Evolutionary conservation across 495 filamentous ascomycete species (phyloP), one percentile per base, ranked within the genome.

Genomic region (Hypoxylon subgilvum): DNA sequence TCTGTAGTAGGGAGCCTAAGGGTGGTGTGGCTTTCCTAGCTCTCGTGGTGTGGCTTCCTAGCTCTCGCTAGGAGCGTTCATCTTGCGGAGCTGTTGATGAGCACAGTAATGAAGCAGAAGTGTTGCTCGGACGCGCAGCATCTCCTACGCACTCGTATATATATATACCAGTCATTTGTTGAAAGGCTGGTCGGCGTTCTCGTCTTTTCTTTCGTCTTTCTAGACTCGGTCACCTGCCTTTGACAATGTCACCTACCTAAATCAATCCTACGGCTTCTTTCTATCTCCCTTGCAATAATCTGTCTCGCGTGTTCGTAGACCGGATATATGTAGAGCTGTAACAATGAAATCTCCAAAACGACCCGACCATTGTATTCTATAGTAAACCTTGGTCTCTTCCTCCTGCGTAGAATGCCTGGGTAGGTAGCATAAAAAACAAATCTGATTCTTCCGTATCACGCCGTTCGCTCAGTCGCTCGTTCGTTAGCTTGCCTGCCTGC

Each of bases 161-260:
- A 61, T 65, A 65, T 65, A 65, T 25, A n/a, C 44, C 28, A 14
- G 9, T 32, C 27, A 14, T 43, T 23, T 3, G 23, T 44, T 65
- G 51, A 57, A 61, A 61, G 62, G 52, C 62, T 19, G 40, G 56
- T 31, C 48, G 57, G 28, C 61, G 36, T 52, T 41, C 55, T 60
- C 56, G 31, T 56, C 35, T 61, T 65, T 61, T 61, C 62, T 61
- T 60, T 65, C 57, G 51, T 47, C 42, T 39, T 52, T 50, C 49
- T 40, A 21, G 51, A 47, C 50, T 45, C 52, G 51, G 50, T 28
- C n/a, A 22, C 22, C 35, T 28, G 51, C 48, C 62, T 65, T 65
- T 65, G 62, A 60, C 25, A 57, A 23, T 34, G 57, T 65, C 62
- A 30, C 61, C 55, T 45, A 46, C 52, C 23, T 17, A 41, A 10